Evolutionary conservation across 148 eudicot genomes (phyloP), one percentile per base, ranked within the genome.

Genomic region (Vaccinium vitisidaea): DNA sequence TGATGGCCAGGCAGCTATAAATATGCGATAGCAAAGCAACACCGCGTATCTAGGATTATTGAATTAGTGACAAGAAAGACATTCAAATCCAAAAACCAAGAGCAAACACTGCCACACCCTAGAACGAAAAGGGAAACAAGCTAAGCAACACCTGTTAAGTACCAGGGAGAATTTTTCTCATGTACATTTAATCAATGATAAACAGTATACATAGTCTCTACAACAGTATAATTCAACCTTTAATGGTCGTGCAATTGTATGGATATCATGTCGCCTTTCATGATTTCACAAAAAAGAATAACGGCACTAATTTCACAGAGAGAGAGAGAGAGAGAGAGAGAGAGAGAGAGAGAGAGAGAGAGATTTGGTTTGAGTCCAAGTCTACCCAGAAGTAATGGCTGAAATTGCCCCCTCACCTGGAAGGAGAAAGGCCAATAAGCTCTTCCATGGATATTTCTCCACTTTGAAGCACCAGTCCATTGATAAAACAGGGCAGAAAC

Each of bases 101-200:
- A 54, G 30, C 25, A 54, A 83, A 61, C 18, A 52, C 63, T 6
- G 4, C 4, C 16, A 3, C 2, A 36, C 13, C 3, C 0, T 48
- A n/a, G 10, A 56, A 13, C 18, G 3, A 79, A 18, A 21, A 43
- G 21, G 36, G 3, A 36, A 56, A 18, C 9, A 8, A 56, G 69
- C 49, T 18, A 7, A 32, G 49, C 49, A 56, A 32, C 55, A 18
- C 46, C n/a, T 15, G 6, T 8, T 1, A 49, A 18, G 48, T 5
- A 70, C 48, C 59, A 48, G 55, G 11, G 50, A 39, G 30, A 46
- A 74, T 16, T 50, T 73, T 71, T 39, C 21, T 19, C n/a, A 70
- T 83, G n/a, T 52, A 53, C 43, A 23, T 73, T 83, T 53, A 83
- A 80, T 80, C 70, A 80, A 80, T 80, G 73, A 39, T 74, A 15